Base-by-base conservation (phyloP, 495 filamentous ascomycete genomes). In the Hyaloscypha finlandica region DNA sequence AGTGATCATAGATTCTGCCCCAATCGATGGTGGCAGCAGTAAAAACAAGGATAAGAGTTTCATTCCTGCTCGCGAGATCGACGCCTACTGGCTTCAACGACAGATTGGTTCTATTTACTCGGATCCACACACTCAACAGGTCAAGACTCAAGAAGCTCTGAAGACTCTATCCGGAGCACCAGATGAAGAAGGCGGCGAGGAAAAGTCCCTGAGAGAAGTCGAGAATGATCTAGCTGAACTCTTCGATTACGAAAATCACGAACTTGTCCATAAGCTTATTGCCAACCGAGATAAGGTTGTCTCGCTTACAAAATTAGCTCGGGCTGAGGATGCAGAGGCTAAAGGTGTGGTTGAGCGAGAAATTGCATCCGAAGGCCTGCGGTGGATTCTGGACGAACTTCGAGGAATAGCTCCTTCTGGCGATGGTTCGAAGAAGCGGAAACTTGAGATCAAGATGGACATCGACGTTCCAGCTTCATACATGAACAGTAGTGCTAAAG, bases 151-250 rank as follows among this genome's bases (percentile, higher is more conserved):
- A 54, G 81, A 90, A 67, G 93, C 91, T 0, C 81, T 98, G 22
- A 86, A 90, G 35, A 94, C 95, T 51, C 81, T 99, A 22, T 87
- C 87, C 35, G 92, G 89, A 5, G 81, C 86, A 32, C 82, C 87
- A 1, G 93, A 96, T 37, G 90, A 96, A 69, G 77, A 80, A 31
- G 77, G 80, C 16, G 90, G 89, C 12, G 89, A 93, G 63, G 91
- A 94, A 70, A 91, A 88, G 71, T 84, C 90, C 12, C 79, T 97
- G 25, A 89, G 94, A 68, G 94, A 99, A 69, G 92, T 97, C 68
- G 95, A 99, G 75, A 99, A 99, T 74, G 96, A 98, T 61, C 80
- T 99, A 59, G 97, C 97, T 89, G 96, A 97, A 72, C 86, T 98
- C 0, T 97, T 99, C 68, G 94, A 98, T 71, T 99, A 96, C 71